Conservation (phyloP, 1,284 basidiomycete genomes). For the Papiliotrema fonsecae region DNA sequence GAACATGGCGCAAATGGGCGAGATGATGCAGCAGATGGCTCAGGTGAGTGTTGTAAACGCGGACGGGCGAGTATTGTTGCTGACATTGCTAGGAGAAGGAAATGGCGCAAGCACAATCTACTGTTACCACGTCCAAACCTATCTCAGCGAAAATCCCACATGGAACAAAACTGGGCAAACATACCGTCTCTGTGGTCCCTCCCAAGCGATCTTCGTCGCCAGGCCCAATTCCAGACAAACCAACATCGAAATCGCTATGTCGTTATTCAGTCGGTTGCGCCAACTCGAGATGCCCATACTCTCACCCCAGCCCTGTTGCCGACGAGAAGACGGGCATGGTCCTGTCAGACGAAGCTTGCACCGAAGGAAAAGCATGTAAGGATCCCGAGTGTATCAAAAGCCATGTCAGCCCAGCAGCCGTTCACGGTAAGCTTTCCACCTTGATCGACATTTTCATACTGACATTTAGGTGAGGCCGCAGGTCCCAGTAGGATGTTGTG, state of each 20-base stretch:
- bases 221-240: constrained; percentile 46
- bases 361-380: constrained; percentile 72
- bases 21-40: constrained; percentile 47
- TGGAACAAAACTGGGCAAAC: constrained; percentile 33
- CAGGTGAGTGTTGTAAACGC: too few relatives aligned
- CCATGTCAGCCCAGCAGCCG: constrained; percentile 77
- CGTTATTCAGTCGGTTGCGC: constrained; percentile 85
- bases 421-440: constrained; percentile 49
- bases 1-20: constrained; percentile 49
- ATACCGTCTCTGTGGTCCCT: constrained; percentile 28
- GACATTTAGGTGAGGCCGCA: constrained; percentile 24
- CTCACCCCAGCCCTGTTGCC: constrained; percentile 86
- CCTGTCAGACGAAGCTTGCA: constrained; percentile 78
- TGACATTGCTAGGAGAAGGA: constrained; percentile 2
- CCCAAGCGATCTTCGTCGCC: constrained; percentile 18
- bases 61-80: too few relatives aligned
- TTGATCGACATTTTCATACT: background rate
- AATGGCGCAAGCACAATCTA: background rate
- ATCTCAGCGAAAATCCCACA: constrained; percentile 30
- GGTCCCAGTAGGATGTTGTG: constrained; percentile 44
- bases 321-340: constrained; percentile 89
- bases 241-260: constrained; percentile 59
- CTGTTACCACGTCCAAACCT: constrained; percentile 19
- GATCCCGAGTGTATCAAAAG: constrained; percentile 85
- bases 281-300: constrained; percentile 77